Evolutionary conservation across 257 asterid species (phyloP).

Genomic region (Schizonepeta tenuifolia): DNA sequence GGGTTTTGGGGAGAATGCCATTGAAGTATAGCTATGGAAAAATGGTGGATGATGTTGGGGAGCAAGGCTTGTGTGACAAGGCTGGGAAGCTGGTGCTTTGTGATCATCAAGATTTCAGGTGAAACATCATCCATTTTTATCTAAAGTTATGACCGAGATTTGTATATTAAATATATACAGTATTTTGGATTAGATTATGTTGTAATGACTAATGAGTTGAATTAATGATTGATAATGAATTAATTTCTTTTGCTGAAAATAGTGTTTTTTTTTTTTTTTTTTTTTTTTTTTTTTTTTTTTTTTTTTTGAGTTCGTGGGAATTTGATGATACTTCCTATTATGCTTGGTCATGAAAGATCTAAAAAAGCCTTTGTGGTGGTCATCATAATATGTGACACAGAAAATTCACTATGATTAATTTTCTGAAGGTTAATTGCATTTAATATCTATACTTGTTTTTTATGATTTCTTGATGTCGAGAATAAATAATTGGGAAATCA

Average conservation of each 20-base stretch:
- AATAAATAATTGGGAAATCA: no score
- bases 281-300: no score
- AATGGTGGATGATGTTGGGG: slow-evolving; percentile 71
- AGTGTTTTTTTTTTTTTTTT: no score
- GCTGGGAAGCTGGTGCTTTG: slow-evolving; percentile 69
- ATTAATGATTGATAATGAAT: background rate
- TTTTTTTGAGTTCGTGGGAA: no score
- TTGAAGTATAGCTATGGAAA: slow-evolving; percentile 79
- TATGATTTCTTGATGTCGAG: no score
- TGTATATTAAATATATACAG: background rate
- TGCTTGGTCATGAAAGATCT: background rate
- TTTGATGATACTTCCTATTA: background rate
- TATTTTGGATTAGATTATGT: background rate
- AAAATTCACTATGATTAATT: no score
- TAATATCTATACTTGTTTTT: no score
- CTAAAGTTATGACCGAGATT: background rate
- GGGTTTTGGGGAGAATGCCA: slow-evolving; percentile 72
- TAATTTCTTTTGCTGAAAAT: background rate
- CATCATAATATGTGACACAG: background rate
- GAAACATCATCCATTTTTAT: slow-evolving; percentile 25
- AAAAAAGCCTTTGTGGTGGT: no score
- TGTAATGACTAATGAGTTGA: slow-evolving; percentile 8
- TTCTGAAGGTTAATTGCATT: background rate
- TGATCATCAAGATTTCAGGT: slow-evolving; percentile 57
- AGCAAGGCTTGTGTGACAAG: slow-evolving; percentile 79